A percentile compares a stretch with the other conserved stretches of the same genome.
phyloP scores from a whole-genome alignment of 2,329 filamentous ascomycete genomes.

The Proliferodiscus dingleyae region DNA sequence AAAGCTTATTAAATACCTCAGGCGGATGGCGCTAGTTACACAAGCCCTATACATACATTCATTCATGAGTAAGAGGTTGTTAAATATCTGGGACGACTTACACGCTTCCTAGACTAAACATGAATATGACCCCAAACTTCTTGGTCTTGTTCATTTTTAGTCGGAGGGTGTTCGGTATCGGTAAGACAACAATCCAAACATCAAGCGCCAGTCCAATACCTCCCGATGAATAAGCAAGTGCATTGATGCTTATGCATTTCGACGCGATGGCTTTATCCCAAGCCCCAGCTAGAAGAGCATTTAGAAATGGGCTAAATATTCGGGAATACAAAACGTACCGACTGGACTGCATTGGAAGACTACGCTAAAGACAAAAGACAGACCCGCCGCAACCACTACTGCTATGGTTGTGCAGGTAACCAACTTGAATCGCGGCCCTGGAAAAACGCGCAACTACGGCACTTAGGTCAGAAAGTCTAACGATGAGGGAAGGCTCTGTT shows the following conservation, averaged over 20 bases:
- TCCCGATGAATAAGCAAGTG: slow-evolving; percentile 60
- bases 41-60: slow-evolving; percentile 13
- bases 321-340: slow-evolving; percentile 3
- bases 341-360: slow-evolving; percentile 22
- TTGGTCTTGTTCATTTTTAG: slow-evolving; percentile 60
- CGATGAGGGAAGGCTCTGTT: background rate
- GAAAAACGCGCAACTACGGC: slow-evolving; percentile 17
- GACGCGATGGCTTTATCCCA: slow-evolving; percentile 14
- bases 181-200: slow-evolving; percentile 58
- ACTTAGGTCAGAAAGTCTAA: background rate
- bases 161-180: slow-evolving; percentile 57
- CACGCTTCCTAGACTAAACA: slow-evolving; percentile 63
- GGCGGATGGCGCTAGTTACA: slow-evolving; percentile 22
- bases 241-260: slow-evolving; percentile 56
- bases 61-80: background rate
- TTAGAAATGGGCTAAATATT: background rate
- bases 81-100: slow-evolving; percentile 37
- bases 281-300: slow-evolving; percentile 6
- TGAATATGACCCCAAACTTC: slow-evolving; percentile 62
- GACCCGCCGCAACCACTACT: slow-evolving; percentile 2
- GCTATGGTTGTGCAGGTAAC: slow-evolving; percentile 1
- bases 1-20: slow-evolving; percentile 21
- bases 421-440: slow-evolving; percentile 1
- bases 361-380: slow-evolving; percentile 10
- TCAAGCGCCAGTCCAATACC: slow-evolving; percentile 67